Evolutionary conservation across 768 basidiomycete species (phyloP).

Genomic region (Crucibulum laeve): DNA sequence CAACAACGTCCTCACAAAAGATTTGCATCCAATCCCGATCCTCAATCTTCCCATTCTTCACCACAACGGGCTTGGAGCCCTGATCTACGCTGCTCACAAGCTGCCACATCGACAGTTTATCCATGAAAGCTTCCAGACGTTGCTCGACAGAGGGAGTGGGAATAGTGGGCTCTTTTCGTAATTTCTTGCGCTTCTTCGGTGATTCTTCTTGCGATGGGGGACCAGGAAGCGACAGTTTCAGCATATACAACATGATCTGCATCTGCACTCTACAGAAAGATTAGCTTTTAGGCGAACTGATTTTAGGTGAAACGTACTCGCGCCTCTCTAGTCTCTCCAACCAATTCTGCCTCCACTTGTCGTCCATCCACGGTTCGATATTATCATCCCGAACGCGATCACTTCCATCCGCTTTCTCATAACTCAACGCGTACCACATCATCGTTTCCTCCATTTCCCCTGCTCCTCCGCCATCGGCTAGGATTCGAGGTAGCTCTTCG

Average conservation of each 20-base stretch:
- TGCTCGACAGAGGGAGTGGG: conserved; percentile 33
- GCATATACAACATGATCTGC: conserved; percentile 67
- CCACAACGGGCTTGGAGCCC: conserved; percentile 5
- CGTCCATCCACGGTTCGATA: conserved; percentile 40
- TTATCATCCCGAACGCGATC: conserved; percentile 14
- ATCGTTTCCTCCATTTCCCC: conserved; percentile 66
- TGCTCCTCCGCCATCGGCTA: conserved; percentile 53
- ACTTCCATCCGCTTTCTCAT: conserved; percentile 46
- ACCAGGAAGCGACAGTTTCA: conserved; percentile 61
- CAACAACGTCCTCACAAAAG: conserved; percentile 66
- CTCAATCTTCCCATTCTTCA: conserved; percentile 13
- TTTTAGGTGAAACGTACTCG: conserved; percentile 37
- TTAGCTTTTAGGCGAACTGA: not conserved
- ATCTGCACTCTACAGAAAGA: conserved; percentile 53
- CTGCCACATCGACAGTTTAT: conserved; percentile 78
- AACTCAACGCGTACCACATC: conserved; percentile 71
- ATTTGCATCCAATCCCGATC: conserved; percentile 70
- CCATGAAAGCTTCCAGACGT: conserved; percentile 71
- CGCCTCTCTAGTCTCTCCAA: conserved; percentile 64
- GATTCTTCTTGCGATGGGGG: conserved; percentile 18
- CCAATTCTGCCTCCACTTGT: conserved; percentile 52
- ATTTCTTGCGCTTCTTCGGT: conserved; percentile 23
- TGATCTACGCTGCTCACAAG: conserved; percentile 40
- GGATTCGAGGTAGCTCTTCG: conserved; percentile 54
- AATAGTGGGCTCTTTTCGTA: conserved; percentile 12